Evolutionary conservation across 2,329 filamentous ascomycete genomes (phyloP), one percentile per base, ranked within the genome.

Genomic region (Hymenoscyphus repandus): DNA sequence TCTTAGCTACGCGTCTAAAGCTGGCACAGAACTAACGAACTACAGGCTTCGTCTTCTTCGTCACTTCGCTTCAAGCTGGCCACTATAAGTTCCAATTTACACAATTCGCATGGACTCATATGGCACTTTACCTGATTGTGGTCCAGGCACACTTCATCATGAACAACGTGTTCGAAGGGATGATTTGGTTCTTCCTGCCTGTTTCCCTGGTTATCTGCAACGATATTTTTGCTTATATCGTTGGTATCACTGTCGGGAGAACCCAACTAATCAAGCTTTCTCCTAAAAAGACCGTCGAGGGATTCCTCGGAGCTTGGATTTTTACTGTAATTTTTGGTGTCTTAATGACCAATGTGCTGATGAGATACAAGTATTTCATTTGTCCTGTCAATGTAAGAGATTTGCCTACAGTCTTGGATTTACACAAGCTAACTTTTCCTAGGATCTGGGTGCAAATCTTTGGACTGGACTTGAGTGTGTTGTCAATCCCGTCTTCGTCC

Each of bases 181-280:
- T 99, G 88, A 95, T 99, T 68, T 99, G 93, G 93, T 97, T 99
- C 77, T 96, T 97, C 79, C 74, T 99, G 40, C 93, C 93, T 6
- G 91, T 90, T 6, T 86, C 90, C 47, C 80, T 99, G 62, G 93
- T 99, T 68, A 96, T 99, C 67, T 96, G 89, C 57, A 99, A 99
- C 70, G 93, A 99, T 68, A 99, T 99, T 58, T 97, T 95, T 64
- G 93, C 93, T 63, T 99, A 99, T 69, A 83, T 99, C 55, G 96
- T 91, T 69, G 93, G 93, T 54, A 97, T 99, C 66, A 92, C 91
- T 18, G 96, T 99, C 69, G 93, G 93, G 46, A 84, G 90, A 50
- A 97, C 93, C 2, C 93, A 96, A 69, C 82, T 99, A 59, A 99
- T 99, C 74, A 95, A 97, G 73, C 78, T 99, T 42, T 97, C 91